Evolutionary conservation across 306 rosid species (phyloP).

Genomic region (Hippophae rhamnoides): DNA sequence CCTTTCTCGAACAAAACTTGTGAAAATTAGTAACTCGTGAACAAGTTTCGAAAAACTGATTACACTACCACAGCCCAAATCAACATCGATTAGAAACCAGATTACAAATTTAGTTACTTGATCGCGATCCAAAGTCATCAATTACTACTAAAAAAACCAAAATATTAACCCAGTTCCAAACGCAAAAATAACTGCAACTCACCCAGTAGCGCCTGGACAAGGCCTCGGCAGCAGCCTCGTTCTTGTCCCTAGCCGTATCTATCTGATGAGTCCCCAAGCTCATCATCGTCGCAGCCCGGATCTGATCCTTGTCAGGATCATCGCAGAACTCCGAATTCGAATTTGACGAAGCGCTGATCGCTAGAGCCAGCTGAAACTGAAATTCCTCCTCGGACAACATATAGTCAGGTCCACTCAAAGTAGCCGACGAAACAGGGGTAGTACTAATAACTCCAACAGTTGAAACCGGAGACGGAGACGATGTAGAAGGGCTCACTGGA

Average conservation of each 20-base stretch:
- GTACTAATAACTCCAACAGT: conserved; percentile 5
- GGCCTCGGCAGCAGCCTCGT: conserved; percentile 47
- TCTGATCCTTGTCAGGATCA: conserved; percentile 93
- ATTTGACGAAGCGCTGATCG: conserved; percentile 62
- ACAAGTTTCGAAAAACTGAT: too few relatives aligned
- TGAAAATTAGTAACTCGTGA: too few relatives aligned
- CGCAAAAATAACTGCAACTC: conserved; percentile 25
- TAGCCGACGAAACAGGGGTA: conserved; percentile 10
- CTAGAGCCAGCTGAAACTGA: conserved; percentile 95
- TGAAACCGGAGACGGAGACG: conserved; percentile 21
- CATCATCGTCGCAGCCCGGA: conserved; percentile 75
- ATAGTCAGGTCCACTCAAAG: conserved; percentile 46
- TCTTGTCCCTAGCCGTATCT: conserved; percentile 41
- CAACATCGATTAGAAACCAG: background rate
- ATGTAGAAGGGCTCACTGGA: conserved; percentile 39
- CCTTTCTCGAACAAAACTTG: too few relatives aligned
- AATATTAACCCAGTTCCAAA: conserved; percentile 5
- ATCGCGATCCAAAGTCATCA: conserved; percentile 12
- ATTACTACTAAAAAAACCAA: conserved; percentile 7
- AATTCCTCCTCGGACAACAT: conserved; percentile 91
- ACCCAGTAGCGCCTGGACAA: conserved; percentile 97
- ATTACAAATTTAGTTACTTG: conserved; percentile 7
- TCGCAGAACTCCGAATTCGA: conserved; percentile 69
- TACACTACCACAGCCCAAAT: too few relatives aligned
- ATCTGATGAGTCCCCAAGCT: conserved; percentile 60